Conservation (phyloP, 495 filamentous ascomycete genomes). For the Xylaria intraflava region DNA sequence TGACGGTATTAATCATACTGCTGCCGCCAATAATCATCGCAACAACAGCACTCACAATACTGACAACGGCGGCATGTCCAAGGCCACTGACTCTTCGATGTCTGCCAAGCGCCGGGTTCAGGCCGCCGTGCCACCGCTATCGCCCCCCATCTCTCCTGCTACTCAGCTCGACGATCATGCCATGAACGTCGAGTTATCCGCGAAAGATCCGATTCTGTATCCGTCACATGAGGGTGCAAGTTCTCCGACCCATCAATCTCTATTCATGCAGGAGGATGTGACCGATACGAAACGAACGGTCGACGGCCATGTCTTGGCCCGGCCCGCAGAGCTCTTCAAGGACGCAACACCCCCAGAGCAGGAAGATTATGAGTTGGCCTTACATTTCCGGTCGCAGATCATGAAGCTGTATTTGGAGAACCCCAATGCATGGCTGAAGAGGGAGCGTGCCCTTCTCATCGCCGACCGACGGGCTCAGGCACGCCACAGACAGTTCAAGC, state of each 20-base stretch:
- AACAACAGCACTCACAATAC: too few relatives aligned
- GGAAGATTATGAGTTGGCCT: conserved; percentile 62
- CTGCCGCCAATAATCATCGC: not conserved
- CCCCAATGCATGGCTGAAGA: conserved; percentile 52
- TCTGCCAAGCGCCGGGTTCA: conserved; percentile 31
- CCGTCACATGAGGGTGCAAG: conserved; percentile 47
- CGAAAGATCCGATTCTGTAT: conserved; percentile 41
- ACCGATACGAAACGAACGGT: conserved; percentile 49
- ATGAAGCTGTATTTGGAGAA: conserved; percentile 53
- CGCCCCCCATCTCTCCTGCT: conserved; percentile 67
- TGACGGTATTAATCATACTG: not conserved
- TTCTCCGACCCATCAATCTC: conserved; percentile 41
- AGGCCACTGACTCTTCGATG: conserved; percentile 21
- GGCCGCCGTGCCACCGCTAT: conserved; percentile 51
- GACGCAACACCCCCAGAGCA: conserved; percentile 52
- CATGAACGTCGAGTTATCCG: conserved; percentile 11
- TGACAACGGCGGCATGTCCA: not conserved
- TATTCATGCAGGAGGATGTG: conserved; percentile 31
- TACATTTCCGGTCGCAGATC: conserved; percentile 62
- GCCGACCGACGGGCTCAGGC: conserved; percentile 40
- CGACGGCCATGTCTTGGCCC: conserved; percentile 60
- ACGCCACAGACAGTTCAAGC: conserved; percentile 23
- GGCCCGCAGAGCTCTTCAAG: conserved; percentile 50
- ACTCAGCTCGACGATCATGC: conserved; percentile 33
- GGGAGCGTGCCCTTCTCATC: conserved; percentile 54